These are phyloP conservation scores for Starmerella scarabaei DNA, from an alignment of 805 yeast genomes.

Conservation along the genomic window DNA sequence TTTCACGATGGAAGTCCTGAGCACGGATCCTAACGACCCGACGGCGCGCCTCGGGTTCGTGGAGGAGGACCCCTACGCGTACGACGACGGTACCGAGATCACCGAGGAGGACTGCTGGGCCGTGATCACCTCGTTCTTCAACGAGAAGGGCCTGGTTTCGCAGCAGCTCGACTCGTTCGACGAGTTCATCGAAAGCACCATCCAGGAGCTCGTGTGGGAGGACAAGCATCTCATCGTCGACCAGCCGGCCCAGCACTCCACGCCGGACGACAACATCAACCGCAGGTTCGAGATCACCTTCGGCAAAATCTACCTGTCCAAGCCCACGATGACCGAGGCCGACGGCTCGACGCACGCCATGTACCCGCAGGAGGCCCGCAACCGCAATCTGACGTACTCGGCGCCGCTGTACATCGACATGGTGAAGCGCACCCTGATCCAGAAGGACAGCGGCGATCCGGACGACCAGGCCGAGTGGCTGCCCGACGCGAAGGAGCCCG, in stretches of 20 bases:
- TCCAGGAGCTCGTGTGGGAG: slow-evolving; percentile 93
- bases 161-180: slow-evolving; percentile 97
- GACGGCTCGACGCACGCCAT: slow-evolving; percentile 99
- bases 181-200: slow-evolving; percentile 91
- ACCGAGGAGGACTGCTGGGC: slow-evolving; percentile 99
- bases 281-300: slow-evolving; percentile 93
- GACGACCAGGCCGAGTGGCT: slow-evolving; percentile 45
- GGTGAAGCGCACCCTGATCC: slow-evolving; percentile 63
- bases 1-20: slow-evolving; percentile 18
- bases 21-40: slow-evolving; percentile 10
- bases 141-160: slow-evolving; percentile 91
- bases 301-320: slow-evolving; percentile 91
- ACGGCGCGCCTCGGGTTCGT: slow-evolving; percentile 1
- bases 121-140: slow-evolving; percentile 89
- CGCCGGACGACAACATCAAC: slow-evolving; percentile 78
- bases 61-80: slow-evolving; percentile 34
- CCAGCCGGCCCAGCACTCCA: slow-evolving; percentile 95
- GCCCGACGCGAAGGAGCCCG: slow-evolving; percentile 45
- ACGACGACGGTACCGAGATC: slow-evolving; percentile 59
- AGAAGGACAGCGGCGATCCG: slow-evolving; percentile 21
- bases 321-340: slow-evolving; percentile 97
- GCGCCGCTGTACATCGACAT: slow-evolving; percentile 94
- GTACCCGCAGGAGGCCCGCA: slow-evolving; percentile 96
- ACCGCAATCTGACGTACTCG: slow-evolving; percentile 90
- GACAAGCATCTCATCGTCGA: slow-evolving; percentile 88